Evolutionary conservation across 192 early-diverging fungal species (phyloP), one percentile per base, ranked within the genome.

Genomic region (Mortierella claussenii): DNA sequence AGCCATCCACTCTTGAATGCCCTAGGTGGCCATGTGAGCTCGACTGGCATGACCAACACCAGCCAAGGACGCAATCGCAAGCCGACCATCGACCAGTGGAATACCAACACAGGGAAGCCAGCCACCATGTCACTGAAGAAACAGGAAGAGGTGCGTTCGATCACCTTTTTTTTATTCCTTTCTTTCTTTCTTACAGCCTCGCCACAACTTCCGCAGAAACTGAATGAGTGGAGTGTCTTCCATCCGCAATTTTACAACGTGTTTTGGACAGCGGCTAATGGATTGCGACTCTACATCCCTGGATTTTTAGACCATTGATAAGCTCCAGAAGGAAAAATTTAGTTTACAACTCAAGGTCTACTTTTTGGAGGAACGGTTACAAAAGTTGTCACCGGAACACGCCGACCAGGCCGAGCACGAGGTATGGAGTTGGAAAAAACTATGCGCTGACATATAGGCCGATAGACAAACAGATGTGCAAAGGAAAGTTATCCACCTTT

Each of bases 241-340:
- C n/a, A n/a, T n/a, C n/a, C n/a, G n/a, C n/a, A n/a, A n/a, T n/a
- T n/a, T n/a, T n/a, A n/a, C n/a, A n/a, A n/a, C n/a, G n/a, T n/a
- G n/a, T n/a, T n/a, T n/a, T n/a, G n/a, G n/a, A n/a, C n/a, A n/a
- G n/a, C n/a, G n/a, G n/a, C n/a, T n/a, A n/a, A n/a, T n/a, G n/a
- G n/a, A n/a, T n/a, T n/a, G n/a, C n/a, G n/a, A n/a, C n/a, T n/a
- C n/a, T n/a, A n/a, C n/a, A n/a, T n/a, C n/a, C n/a, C n/a, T n/a
- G n/a, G n/a, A n/a, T n/a, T n/a, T n/a, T 27, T 74, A 88, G 85
- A 69, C 75, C 3, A 82, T 89, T 66, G 85, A 89, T 59, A 76
- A 80, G 24, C 69, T 87, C 10, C 76, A 83, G 24, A 85, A 89
- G 50, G 83, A 87, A 11, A 84, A 80, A 33, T 87, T 87, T 58